A percentile compares a stretch with the other conserved stretches of the same genome.
Conservation (phyloP, 2,329 filamentous ascomycete species). For the Parasarocladium wereldwijsianum region DNA sequence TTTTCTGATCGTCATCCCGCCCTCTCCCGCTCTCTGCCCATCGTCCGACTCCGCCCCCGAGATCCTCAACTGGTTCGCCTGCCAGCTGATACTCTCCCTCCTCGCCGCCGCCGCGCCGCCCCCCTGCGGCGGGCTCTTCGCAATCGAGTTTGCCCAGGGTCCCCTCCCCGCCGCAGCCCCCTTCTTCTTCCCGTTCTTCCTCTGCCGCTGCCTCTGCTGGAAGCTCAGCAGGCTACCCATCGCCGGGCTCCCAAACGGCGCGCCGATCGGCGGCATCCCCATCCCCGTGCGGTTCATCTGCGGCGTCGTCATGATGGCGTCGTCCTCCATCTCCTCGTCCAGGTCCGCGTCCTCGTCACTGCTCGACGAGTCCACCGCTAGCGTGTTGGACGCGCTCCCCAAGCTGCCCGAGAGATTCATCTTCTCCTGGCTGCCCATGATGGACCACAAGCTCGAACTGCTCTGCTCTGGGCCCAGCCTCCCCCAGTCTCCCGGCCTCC, state of each 20-base stretch:
- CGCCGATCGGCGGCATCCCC: constrained; percentile 24
- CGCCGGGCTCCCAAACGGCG: constrained; percentile 55
- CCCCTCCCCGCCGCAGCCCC: constrained; percentile 33
- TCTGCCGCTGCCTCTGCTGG: constrained; percentile 57
- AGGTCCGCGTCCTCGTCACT: constrained; percentile 55
- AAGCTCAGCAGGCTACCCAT: constrained; percentile 71
- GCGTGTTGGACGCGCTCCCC: constrained; percentile 53
- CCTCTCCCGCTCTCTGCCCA: constrained; percentile 15
- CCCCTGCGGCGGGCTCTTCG: constrained; percentile 58
- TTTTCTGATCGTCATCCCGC: constrained; percentile 33
- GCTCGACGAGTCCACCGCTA: constrained; percentile 67
- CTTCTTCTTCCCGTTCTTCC: constrained; percentile 41
- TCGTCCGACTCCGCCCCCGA: constrained; percentile 56
- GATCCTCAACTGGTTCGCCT: constrained; percentile 77
- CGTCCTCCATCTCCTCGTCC: constrained; percentile 64
- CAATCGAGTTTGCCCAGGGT: constrained; percentile 36
- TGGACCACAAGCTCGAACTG: constrained; percentile 57
- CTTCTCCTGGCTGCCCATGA: constrained; percentile 54
- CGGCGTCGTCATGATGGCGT: constrained; percentile 71
- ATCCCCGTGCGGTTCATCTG: constrained; percentile 50
- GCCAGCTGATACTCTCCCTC: constrained; percentile 79
- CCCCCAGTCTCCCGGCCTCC: constrained; percentile 30
- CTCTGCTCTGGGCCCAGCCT: constrained; percentile 45
- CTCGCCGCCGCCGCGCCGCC: constrained; percentile 37
- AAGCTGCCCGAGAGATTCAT: constrained; percentile 62